These are phyloP conservation scores for Usnea hakonensis DNA, from an alignment of 495 filamentous ascomycete genomes.

Conservation along the genomic window DNA sequence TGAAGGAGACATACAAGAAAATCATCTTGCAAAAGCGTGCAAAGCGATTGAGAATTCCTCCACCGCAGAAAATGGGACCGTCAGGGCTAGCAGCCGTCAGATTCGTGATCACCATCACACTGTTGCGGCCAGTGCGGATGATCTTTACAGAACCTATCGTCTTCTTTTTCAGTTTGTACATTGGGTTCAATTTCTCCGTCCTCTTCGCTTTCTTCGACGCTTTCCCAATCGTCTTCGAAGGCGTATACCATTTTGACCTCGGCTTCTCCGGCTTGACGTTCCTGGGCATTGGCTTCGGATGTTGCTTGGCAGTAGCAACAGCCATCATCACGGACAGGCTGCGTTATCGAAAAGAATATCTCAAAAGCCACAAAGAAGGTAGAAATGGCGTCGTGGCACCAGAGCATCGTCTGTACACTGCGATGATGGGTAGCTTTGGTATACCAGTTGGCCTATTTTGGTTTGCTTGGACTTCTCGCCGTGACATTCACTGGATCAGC, in stretches of 20 bases:
- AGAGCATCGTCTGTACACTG: constrained; percentile 50
- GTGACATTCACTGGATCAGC: constrained; percentile 32
- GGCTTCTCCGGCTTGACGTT: constrained; percentile 53
- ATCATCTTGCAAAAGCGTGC: constrained; percentile 48
- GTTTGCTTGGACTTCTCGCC: constrained; percentile 42
- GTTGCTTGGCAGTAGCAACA: constrained; percentile 40
- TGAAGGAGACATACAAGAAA: constrained; percentile 56
- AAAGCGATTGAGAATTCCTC: constrained; percentile 34
- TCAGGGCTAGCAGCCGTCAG: constrained; percentile 34
- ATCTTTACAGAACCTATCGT: constrained; percentile 60
- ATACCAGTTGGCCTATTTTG: constrained; percentile 45
- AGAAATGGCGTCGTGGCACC: constrained; percentile 34
- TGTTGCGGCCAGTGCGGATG: constrained; percentile 58
- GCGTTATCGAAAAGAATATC: constrained; percentile 33
- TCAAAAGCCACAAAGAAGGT: constrained; percentile 21
- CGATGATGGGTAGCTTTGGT: constrained; percentile 50
- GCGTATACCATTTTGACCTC: constrained; percentile 42
- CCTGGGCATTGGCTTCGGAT: constrained; percentile 50
- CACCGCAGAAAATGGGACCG: constrained; percentile 30
- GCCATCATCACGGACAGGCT: constrained; percentile 38
- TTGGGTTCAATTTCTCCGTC: constrained; percentile 54
- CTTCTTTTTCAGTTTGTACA: constrained; percentile 51
- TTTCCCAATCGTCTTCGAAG: constrained; percentile 46
- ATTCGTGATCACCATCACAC: constrained; percentile 46
- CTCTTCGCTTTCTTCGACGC: constrained; percentile 62